phyloP scores from a whole-genome alignment of 352 stramenopile species.

The Pythium scleroteichum region DNA sequence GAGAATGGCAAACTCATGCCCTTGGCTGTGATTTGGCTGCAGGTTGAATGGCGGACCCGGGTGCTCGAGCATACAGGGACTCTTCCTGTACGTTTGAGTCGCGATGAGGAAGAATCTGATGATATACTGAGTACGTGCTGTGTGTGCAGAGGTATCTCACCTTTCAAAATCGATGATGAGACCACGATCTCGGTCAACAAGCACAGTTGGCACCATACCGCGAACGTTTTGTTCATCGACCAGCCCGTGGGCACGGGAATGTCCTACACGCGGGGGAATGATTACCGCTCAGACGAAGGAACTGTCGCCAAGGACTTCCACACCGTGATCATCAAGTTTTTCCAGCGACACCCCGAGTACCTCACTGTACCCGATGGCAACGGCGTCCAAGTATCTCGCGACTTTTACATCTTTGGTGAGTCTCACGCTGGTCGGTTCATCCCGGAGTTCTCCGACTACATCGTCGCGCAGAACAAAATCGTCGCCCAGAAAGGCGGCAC shows the following conservation, averaged over 20 bases:
- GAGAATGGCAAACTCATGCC: no score
- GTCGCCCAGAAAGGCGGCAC: slow-evolving; percentile 46
- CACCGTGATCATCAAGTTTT: slow-evolving; percentile 92
- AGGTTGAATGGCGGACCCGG: slow-evolving; percentile 82
- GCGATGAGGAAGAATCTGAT: background rate
- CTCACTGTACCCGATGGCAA: slow-evolving; percentile 44
- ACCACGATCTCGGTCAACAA: slow-evolving; percentile 61
- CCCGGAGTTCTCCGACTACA: slow-evolving; percentile 93
- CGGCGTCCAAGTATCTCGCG: slow-evolving; percentile 47
- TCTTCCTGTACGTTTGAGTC: slow-evolving; percentile 55
- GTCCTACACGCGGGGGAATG: slow-evolving; percentile 61
- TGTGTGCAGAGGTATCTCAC: slow-evolving; percentile 52
- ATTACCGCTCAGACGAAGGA: slow-evolving; percentile 49
- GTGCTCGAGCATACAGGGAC: slow-evolving; percentile 79
- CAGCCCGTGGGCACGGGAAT: slow-evolving; percentile 83
- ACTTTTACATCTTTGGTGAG: slow-evolving; percentile 95
- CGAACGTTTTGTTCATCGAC: slow-evolving; percentile 85
- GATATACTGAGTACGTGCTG: background rate
- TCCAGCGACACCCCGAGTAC: slow-evolving; percentile 84
- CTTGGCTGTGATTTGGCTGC: background rate
- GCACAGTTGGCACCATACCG: slow-evolving; percentile 72
- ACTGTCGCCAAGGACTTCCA: slow-evolving; percentile 88
- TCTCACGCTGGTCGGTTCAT: slow-evolving; percentile 98
- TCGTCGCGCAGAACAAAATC: slow-evolving; percentile 52
- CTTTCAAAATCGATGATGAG: slow-evolving; percentile 59